Base-by-base conservation (phyloP, 148 eudicot genomes). In the Chenopodium suecicum region DNA sequence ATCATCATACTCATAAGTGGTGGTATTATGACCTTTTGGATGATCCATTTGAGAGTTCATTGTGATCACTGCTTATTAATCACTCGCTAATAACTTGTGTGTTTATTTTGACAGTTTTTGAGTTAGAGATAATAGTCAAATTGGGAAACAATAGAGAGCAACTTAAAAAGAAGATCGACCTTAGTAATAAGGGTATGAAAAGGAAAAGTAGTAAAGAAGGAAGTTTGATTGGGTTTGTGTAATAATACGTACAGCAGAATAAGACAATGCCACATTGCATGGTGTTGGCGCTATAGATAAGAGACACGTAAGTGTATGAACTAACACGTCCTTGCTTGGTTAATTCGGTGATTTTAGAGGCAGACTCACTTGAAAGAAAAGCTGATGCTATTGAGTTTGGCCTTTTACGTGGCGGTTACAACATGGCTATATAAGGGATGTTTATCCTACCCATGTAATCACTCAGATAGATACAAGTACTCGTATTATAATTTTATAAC, bases 1-100 rank as follows among this genome's bases (percentile, higher is more conserved):
- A 29, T 71, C 83, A 25, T 44, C 78, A 56, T 81, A 34, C 12
- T 34, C 47, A 58, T 23, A 20, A 11, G 79, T 79, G 3, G 32
- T 76, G 11, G 74, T 4, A 9, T 84, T 4, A 9, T 84, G 81
- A 9, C 46, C 76, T 16, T n/a, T 78, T 48, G 71, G 76, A 16
- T 73, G 79, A 13, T 78, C 83, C 73, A 79, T 76, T 82, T 76
- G 83, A 65, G 73, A 66, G 48, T 84, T 80, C 89, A 87, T 87
- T n/a, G 23, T 63, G 7, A 23, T 22, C 32, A 37, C 60, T 1
- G 4, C 60, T 16, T 3, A 16, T 13, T 17, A 16, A 54, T 13
- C 1, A 16, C 16, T 16, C 14, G 3, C 60, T 11, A 4, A 13
- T 54, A 54, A 54, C 11, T 48, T 48, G 37, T 34, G 60, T 54